A percentile compares a stretch with the other conserved stretches of the same genome.
phyloP scores from a whole-genome alignment of 139 green algal genomes.

The Parachlorella kessleri region DNA sequence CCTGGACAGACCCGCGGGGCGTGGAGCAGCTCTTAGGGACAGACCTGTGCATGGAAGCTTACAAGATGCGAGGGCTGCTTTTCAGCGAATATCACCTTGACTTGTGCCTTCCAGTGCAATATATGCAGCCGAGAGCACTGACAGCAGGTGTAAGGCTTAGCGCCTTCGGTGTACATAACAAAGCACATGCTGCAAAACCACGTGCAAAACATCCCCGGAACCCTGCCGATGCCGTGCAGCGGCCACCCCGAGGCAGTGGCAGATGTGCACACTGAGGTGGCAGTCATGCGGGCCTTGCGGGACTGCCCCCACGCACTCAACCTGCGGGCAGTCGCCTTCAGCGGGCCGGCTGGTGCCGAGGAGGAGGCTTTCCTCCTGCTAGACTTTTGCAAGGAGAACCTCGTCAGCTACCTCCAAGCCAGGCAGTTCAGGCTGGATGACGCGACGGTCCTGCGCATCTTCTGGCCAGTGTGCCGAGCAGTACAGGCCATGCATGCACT shows the following conservation, averaged over 20 bases:
- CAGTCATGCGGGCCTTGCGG: constrained; percentile 36
- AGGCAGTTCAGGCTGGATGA: constrained; percentile 48
- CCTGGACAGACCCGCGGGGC: too few relatives aligned
- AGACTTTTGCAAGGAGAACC: constrained; percentile 72
- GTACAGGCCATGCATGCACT: constrained; percentile 78
- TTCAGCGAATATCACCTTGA: neutral
- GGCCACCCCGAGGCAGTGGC: constrained; percentile 56
- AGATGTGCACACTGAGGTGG: constrained; percentile 49
- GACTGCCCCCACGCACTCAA: constrained; percentile 62
- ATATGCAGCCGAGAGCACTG: too few relatives aligned
- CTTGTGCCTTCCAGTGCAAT: too few relatives aligned
- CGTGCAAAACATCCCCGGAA: too few relatives aligned
- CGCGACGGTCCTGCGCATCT: constrained; percentile 54
- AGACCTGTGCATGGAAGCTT: too few relatives aligned
- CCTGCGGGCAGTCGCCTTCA: constrained; percentile 65
- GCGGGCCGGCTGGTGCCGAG: constrained; percentile 46
- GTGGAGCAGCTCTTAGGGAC: too few relatives aligned
- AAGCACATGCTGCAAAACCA: too few relatives aligned
- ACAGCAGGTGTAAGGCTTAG: too few relatives aligned
- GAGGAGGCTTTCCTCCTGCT: constrained; percentile 81
- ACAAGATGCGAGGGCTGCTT: neutral
- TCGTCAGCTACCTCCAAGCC: constrained; percentile 61
- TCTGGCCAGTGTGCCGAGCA: constrained; percentile 61
- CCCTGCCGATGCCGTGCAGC: too few relatives aligned
- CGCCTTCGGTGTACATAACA: too few relatives aligned